Evolutionary conservation across 2,329 filamentous ascomycete genomes (phyloP), one percentile per base, ranked within the genome.

Genomic region (Fusarium cicatricum): DNA sequence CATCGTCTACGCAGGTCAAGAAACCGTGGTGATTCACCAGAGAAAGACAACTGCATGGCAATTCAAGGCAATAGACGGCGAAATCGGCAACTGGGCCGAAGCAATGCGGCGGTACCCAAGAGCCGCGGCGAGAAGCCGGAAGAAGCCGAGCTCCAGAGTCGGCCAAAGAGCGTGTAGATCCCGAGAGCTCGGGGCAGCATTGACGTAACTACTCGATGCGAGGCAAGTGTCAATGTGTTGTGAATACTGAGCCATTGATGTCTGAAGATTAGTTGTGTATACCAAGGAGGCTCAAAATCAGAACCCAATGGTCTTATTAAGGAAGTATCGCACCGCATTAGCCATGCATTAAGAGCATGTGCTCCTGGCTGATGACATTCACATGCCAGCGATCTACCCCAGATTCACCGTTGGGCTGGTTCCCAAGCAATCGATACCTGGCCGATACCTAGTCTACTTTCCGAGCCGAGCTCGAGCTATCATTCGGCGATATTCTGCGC

Each of bases 61-160:
- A n/a, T 7, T 2, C 19, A 16, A 40, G 33, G 29, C 16, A 42
- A 36, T 23, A 11, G 16, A 26, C 37, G 28, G 38, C 5, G 21
- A 62, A 32, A 44, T 26, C 28, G 43, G 47, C n/a, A n/a, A 21
- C 39, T 64, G 39, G 57, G 51, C 66, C 66, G 66, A 67, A 69
- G 66, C 55, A 69, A 67, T 52, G 64, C 66, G 66, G 15, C 26
- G 26, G 33, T 66, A 68, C 19, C 23, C 65, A 50, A 59, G 40
- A 14, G 41, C 55, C 52, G 56, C 60, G 65, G 65, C 52, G 49
- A 54, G 32, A 31, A 45, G 45, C 31, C 46, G 38, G 31, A 26
- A 57, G 55, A 58, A 64, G 64, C 66, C 66, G 66, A 69, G 46
- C 43, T 5, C 49, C 51, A 52, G 39, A 41, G 58, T 62, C 65